phyloP scores from a whole-genome alignment of 2,329 filamentous ascomycete genomes.

The Fusarium brachygibbosum region DNA sequence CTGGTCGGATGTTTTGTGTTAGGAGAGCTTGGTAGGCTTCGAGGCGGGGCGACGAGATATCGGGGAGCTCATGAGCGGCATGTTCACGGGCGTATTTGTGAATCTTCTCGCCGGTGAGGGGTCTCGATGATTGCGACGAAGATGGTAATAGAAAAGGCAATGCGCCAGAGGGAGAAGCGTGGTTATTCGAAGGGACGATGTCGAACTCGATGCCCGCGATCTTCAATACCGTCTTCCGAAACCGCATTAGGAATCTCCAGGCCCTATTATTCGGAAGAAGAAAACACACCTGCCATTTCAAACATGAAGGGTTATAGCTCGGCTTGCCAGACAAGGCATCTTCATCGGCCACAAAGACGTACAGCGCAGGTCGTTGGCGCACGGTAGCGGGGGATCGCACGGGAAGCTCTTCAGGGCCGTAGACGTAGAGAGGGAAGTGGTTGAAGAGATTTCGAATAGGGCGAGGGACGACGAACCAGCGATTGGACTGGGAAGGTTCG shows the following conservation, averaged over 20 bases:
- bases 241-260: slow-evolving; percentile 1
- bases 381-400: slow-evolving; percentile 63
- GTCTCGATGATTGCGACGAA: slow-evolving; percentile 50
- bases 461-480: slow-evolving; percentile 73
- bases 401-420: slow-evolving; percentile 81
- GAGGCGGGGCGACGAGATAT: slow-evolving; percentile 68
- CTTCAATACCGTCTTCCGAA: slow-evolving; percentile 79
- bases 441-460: slow-evolving; percentile 88
- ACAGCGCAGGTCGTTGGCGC: slow-evolving; percentile 69
- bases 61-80: slow-evolving; percentile 56
- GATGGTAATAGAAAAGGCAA: slow-evolving; percentile 85
- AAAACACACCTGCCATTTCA: slow-evolving; percentile 90
- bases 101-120: slow-evolving; percentile 68
- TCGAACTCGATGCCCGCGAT: slow-evolving; percentile 78
- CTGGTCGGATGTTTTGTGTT: slow-evolving; percentile 82
- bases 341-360: slow-evolving; percentile 79
- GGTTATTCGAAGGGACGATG: slow-evolving; percentile 83
- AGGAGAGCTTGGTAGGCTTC: slow-evolving; percentile 85
- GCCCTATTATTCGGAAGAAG: not conserved
- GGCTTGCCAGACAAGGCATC: slow-evolving; percentile 73
- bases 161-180: slow-evolving; percentile 90
- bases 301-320: slow-evolving; percentile 91
- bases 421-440: slow-evolving; percentile 81
- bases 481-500: slow-evolving; percentile 33
- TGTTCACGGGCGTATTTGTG: slow-evolving; percentile 74